phyloP scores from a whole-genome alignment of 2,329 filamentous ascomycete species.

The Anthostomella pinea region DNA sequence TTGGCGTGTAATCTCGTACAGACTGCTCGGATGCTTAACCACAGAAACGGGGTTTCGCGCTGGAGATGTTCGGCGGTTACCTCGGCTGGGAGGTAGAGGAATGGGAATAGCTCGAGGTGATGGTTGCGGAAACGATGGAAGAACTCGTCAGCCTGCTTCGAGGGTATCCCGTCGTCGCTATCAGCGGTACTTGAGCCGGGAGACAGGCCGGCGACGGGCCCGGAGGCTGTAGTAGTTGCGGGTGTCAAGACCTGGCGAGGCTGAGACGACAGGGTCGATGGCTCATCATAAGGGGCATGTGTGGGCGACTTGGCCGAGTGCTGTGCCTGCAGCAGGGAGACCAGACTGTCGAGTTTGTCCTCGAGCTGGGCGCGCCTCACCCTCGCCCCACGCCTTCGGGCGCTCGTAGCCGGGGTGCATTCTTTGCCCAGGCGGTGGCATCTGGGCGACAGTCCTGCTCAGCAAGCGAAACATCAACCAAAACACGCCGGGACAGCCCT shows the following conservation, averaged over 20 bases:
- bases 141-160: conserved; percentile 27
- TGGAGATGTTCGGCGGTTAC: conserved; percentile 22
- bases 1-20: conserved; percentile 40
- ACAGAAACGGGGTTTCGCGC: conserved; percentile 41
- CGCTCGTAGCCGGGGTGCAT: conserved; percentile 37
- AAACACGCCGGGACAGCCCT: too few species aligned
- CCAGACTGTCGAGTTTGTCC: conserved; percentile 31
- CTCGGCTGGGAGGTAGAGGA: conserved; percentile 25
- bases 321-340: conserved; percentile 28
- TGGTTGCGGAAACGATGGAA: conserved; percentile 24
- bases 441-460: too few species aligned
- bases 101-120: conserved; percentile 27
- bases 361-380: conserved; percentile 26
- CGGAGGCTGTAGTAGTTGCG: too few species aligned
- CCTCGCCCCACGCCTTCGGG: conserved; percentile 28
- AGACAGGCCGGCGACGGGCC: too few species aligned
- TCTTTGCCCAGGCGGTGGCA: conserved; percentile 41
- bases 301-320: too few species aligned
- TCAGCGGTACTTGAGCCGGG: too few species aligned
- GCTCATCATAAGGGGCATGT: too few species aligned
- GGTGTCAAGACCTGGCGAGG: too few species aligned
- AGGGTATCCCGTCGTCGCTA: too few species aligned
- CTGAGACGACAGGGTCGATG: too few species aligned
- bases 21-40: conserved; percentile 47
- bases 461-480: too few species aligned